Evolutionary conservation across 805 yeast species (phyloP).

Genomic region (Metschnikowia aberdeeniae): DNA sequence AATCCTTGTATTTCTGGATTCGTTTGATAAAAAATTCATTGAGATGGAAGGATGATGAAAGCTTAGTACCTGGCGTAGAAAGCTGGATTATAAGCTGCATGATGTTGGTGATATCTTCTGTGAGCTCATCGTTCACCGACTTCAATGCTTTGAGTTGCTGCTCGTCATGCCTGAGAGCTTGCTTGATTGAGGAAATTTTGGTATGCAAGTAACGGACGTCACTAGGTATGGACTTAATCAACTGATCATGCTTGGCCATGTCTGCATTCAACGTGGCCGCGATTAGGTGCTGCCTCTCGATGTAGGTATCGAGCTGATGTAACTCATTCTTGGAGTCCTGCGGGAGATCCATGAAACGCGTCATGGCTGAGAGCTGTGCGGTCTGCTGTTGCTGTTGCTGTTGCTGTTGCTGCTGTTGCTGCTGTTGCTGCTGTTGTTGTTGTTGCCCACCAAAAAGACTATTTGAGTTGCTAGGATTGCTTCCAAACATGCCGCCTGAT

Average conservation of each 20-base stretch:
- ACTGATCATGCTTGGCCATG: constrained; percentile 55
- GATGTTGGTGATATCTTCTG: constrained; percentile 50
- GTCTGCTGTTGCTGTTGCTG: constrained; percentile 29
- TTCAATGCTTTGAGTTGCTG: constrained; percentile 33
- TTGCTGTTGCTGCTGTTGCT: constrained; percentile 7
- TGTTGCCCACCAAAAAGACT: constrained; percentile 13
- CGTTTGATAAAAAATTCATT: constrained; percentile 52
- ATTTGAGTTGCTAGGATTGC: constrained; percentile 7
- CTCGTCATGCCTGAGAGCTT: constrained; percentile 52
- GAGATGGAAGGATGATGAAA: constrained; percentile 51
- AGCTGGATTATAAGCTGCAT: constrained; percentile 50
- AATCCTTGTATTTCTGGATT: constrained; percentile 46
- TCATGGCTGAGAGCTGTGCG: constrained; percentile 62
- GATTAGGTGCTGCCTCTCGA: constrained; percentile 68
- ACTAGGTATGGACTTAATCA: constrained; percentile 67
- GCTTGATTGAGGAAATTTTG: constrained; percentile 59
- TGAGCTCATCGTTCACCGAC: constrained; percentile 35
- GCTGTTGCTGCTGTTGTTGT: constrained; percentile 9
- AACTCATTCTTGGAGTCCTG: constrained; percentile 64
- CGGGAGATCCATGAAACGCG: constrained; percentile 71
- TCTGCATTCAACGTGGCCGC: constrained; percentile 65
- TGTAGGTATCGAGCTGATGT: constrained; percentile 66
- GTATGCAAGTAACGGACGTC: constrained; percentile 63
- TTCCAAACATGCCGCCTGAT: constrained; percentile 12
- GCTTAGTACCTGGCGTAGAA: constrained; percentile 52